These are phyloP conservation scores for Pseudocercospora macadamiae DNA, from an alignment of 2,329 filamentous ascomycete genomes.

Conservation along the genomic window DNA sequence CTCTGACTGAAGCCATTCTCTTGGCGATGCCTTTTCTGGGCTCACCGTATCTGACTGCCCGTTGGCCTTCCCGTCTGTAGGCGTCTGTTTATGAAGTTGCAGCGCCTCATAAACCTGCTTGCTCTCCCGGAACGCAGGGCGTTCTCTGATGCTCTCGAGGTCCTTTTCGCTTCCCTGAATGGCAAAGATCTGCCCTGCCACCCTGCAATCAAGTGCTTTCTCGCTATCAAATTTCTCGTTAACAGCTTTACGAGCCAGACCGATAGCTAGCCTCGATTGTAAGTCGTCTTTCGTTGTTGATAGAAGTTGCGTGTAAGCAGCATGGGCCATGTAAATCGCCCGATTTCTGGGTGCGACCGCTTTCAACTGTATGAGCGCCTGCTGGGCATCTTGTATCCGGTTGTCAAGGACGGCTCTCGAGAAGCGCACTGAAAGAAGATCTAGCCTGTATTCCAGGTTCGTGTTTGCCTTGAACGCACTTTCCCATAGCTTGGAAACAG, in stretches of 20 bases:
- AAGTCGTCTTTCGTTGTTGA: conserved; percentile 35
- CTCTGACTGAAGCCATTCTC: conserved; percentile 29
- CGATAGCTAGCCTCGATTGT: conserved; percentile 33
- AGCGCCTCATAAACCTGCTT: conserved; percentile 36
- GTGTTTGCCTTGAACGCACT: conserved; percentile 33
- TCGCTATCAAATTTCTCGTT: conserved; percentile 37
- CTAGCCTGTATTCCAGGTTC: conserved; percentile 29
- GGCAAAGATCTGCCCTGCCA: conserved; percentile 39
- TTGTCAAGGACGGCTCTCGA: conserved; percentile 35
- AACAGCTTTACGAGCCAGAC: conserved; percentile 37
- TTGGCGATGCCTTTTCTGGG: conserved; percentile 11
- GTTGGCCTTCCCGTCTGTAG: conserved; percentile 1
- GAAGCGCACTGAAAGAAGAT: conserved; percentile 35
- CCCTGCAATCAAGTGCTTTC: conserved; percentile 34
- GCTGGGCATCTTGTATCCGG: conserved; percentile 37
- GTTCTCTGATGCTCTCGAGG: conserved; percentile 28
- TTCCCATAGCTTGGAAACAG: conserved; percentile 38
- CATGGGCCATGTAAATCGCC: conserved; percentile 40
- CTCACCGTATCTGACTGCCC: neutral
- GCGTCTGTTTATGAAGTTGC: conserved; percentile 15
- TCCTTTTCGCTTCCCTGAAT: conserved; percentile 32
- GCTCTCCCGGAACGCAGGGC: conserved; percentile 32
- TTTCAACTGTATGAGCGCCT: conserved; percentile 40
- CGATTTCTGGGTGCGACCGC: conserved; percentile 34
- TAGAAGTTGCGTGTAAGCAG: conserved; percentile 38